phyloP scores from a whole-genome alignment of 1,284 basidiomycete species.

The Trametes sp. region DNA sequence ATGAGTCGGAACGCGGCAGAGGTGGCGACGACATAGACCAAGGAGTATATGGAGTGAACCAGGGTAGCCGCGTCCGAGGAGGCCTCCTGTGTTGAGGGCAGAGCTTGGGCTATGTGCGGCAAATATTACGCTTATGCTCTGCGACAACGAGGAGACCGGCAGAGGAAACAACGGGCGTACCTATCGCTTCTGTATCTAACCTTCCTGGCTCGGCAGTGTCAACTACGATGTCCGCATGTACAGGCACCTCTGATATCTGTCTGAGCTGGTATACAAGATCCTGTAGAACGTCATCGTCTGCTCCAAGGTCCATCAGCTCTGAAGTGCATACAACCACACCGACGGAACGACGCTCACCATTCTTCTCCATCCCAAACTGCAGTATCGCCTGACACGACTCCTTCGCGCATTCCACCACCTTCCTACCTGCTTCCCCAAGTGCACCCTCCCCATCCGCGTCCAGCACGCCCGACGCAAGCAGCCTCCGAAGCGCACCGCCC shows the following conservation, averaged over 20 bases:
- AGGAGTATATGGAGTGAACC: slow-evolving; percentile 42
- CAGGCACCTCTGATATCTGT: slow-evolving; percentile 12
- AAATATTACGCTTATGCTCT: background rate
- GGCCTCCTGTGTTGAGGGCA: slow-evolving; percentile 41
- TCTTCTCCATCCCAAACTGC: slow-evolving; percentile 56
- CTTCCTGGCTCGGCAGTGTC: slow-evolving; percentile 12
- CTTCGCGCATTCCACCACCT: slow-evolving; percentile 44
- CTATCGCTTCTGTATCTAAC: slow-evolving; percentile 13
- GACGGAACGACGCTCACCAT: slow-evolving; percentile 42
- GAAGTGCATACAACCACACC: no score
- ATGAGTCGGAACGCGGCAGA: slow-evolving; percentile 55
- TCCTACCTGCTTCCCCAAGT: slow-evolving; percentile 43
- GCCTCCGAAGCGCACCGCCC: slow-evolving; percentile 40
- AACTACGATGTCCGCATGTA: slow-evolving; percentile 42
- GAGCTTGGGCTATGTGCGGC: slow-evolving; percentile 1
- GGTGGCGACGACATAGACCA: slow-evolving; percentile 48
- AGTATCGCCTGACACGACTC: slow-evolving; percentile 48
- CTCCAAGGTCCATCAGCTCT: background rate
- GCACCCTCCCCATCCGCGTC: slow-evolving; percentile 25
- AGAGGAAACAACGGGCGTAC: background rate
- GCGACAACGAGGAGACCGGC: background rate
- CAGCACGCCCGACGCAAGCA: slow-evolving; percentile 48
- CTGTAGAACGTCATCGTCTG: slow-evolving; percentile 54
- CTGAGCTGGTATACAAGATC: slow-evolving; percentile 46
- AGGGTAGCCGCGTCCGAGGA: slow-evolving; percentile 45